A percentile compares a stretch with the other conserved stretches of the same genome.
Conservation (phyloP, 106 monocot genomes). For the Gastrodia elata region DNA sequence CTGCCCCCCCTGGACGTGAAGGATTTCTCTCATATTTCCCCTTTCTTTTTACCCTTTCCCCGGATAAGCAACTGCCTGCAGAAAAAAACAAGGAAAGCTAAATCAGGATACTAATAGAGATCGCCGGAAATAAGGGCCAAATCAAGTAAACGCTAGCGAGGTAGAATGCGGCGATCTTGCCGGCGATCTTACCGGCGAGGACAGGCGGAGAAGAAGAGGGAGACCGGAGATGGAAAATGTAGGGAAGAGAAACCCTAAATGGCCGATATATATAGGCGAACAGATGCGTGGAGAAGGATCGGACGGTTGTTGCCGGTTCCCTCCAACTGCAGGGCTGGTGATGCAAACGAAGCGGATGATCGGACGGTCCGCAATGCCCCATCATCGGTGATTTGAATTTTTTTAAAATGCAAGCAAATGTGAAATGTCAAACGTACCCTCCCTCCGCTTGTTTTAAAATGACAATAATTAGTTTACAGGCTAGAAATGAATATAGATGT, state of each 20-base stretch:
- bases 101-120: background rate
- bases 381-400: background rate
- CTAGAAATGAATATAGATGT: too few species aligned
- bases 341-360: background rate
- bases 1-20: conserved; percentile 20
- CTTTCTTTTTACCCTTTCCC: background rate
- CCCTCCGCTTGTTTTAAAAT: background rate
- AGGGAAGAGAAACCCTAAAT: background rate
- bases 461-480: too few species aligned
- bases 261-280: background rate
- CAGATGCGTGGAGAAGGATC: background rate
- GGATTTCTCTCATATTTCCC: conserved; percentile 19
- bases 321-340: background rate
- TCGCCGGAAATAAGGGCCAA: background rate
- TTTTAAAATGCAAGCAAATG: background rate
- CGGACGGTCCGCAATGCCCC: background rate
- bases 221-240: background rate
- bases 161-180: background rate
- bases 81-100: background rate
- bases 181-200: conserved; percentile 1
- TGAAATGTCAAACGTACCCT: background rate
- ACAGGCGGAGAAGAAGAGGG: too few species aligned
- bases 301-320: conserved; percentile 3
- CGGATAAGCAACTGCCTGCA: background rate
- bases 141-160: background rate